Conservation (phyloP, 108 stramenopile genomes). For the Nitzschia putrida region DNA sequence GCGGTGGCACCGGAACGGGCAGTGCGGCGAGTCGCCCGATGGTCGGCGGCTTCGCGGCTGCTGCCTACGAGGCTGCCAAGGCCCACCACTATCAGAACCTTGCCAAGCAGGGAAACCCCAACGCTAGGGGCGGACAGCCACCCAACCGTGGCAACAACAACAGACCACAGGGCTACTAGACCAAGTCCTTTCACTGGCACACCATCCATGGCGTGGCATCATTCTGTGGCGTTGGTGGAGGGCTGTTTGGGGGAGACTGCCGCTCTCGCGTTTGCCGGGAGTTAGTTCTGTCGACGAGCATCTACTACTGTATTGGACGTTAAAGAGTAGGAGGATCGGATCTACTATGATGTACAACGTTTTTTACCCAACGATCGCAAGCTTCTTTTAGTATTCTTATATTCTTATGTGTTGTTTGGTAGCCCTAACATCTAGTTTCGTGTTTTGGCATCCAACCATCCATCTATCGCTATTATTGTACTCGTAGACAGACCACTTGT, state of each 20-base stretch:
- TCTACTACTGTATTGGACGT: too few species aligned
- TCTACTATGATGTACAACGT: too few species aligned
- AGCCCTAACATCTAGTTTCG: too few species aligned
- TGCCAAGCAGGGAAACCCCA: constrained; percentile 17
- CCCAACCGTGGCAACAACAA: neutral
- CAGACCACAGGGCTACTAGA: constrained; percentile 18
- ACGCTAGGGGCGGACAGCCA: constrained; percentile 3
- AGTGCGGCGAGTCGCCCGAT: constrained; percentile 64
- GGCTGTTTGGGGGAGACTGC: constrained; percentile 19
- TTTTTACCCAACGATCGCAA: too few species aligned
- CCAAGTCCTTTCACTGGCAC: neutral
- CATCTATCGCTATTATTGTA: too few species aligned
- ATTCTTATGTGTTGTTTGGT: too few species aligned
- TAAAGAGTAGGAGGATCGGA: too few species aligned
- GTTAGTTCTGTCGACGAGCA: too few species aligned
- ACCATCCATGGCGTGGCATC: neutral
- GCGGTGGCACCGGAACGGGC: constrained; percentile 34
- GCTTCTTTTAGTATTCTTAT: too few species aligned
- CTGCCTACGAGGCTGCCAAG: constrained; percentile 80
- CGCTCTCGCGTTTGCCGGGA: neutral
- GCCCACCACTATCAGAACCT: constrained; percentile 51
- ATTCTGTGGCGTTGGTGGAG: neutral
- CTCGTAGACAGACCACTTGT: too few species aligned
- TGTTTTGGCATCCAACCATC: too few species aligned
- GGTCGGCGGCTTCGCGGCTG: constrained; percentile 85